Evolutionary conservation across 1,284 basidiomycete species (phyloP).

Genomic region (Trichosporon sp.): DNA sequence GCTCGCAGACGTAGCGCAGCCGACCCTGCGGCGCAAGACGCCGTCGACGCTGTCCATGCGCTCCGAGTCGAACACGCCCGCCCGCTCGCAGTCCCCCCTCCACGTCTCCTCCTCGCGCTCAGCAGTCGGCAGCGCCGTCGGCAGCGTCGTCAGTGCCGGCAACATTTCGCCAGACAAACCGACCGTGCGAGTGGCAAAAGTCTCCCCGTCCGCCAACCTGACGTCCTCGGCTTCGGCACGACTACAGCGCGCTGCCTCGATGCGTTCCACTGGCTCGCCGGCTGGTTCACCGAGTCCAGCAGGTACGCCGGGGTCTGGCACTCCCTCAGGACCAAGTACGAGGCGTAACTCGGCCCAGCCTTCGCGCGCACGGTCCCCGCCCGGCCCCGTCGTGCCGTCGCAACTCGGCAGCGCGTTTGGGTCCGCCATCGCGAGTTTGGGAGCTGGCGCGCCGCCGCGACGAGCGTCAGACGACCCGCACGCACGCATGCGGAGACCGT

Average conservation of each 20-base stretch:
- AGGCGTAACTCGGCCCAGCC: neutral
- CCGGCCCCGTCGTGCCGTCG: neutral
- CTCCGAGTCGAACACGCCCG: neutral
- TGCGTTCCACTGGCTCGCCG: neutral
- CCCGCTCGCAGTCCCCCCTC: constrained; percentile 21
- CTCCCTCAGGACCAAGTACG: neutral
- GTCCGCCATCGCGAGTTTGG: constrained; percentile 3
- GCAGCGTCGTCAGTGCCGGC: constrained; percentile 3
- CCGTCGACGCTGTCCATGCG: constrained; percentile 20
- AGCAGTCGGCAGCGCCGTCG: constrained; percentile 10
- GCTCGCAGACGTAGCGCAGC: constrained; percentile 9
- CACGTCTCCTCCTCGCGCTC: constrained; percentile 25
- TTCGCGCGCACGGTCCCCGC: constrained; percentile 16
- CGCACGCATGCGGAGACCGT: neutral
- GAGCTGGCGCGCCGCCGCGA: neutral
- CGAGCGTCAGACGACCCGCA: neutral
- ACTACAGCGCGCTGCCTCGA: constrained; percentile 1
- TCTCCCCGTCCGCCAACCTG: neutral
- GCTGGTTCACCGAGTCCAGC: neutral
- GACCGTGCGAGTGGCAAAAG: constrained; percentile 9
- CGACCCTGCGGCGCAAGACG: constrained; percentile 15
- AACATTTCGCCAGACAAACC: constrained; percentile 10
- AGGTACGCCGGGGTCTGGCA: too few species aligned
- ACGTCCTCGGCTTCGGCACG: neutral
- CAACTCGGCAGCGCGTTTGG: constrained; percentile 7